Evolutionary conservation across 768 basidiomycete genomes (phyloP).

Genomic region (Serendipita sp.): DNA sequence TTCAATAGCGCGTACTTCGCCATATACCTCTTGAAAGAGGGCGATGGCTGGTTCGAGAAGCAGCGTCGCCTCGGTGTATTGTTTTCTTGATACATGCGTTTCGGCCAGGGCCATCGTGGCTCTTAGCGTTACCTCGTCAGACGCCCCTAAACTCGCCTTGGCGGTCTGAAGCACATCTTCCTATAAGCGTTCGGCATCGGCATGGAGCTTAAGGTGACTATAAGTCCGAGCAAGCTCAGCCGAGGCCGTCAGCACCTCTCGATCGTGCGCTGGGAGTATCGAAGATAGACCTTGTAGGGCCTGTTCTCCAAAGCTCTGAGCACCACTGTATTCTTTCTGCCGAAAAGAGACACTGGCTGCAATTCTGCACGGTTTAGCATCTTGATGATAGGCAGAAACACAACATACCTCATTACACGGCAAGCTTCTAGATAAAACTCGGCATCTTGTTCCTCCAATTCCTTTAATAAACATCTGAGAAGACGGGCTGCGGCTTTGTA

Average conservation of each 20-base stretch:
- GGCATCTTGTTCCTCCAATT: too few relatives aligned
- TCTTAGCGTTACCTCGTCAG: neutral
- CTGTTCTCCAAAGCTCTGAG: neutral
- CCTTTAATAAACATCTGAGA: too few relatives aligned
- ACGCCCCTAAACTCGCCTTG: neutral
- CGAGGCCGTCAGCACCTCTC: neutral
- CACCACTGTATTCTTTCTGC: too few relatives aligned
- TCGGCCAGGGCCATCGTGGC: neutral
- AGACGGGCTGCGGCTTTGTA: too few relatives aligned
- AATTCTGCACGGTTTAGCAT: too few relatives aligned
- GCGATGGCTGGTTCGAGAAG: neutral
- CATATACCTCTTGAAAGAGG: neutral
- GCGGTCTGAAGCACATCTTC: neutral
- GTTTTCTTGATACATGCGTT: neutral
- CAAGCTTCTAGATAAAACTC: too few relatives aligned
- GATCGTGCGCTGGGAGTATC: neutral
- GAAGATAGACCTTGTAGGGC: neutral
- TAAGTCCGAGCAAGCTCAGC: neutral
- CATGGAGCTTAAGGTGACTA: neutral
- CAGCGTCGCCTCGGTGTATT: neutral
- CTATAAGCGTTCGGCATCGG: neutral
- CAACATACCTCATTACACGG: too few relatives aligned
- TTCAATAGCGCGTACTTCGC: neutral
- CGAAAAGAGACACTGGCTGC: too few relatives aligned
- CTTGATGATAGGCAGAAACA: too few relatives aligned